These are phyloP conservation scores for Quercus suber DNA, from an alignment of 306 rosid species.

Conservation along the genomic window DNA sequence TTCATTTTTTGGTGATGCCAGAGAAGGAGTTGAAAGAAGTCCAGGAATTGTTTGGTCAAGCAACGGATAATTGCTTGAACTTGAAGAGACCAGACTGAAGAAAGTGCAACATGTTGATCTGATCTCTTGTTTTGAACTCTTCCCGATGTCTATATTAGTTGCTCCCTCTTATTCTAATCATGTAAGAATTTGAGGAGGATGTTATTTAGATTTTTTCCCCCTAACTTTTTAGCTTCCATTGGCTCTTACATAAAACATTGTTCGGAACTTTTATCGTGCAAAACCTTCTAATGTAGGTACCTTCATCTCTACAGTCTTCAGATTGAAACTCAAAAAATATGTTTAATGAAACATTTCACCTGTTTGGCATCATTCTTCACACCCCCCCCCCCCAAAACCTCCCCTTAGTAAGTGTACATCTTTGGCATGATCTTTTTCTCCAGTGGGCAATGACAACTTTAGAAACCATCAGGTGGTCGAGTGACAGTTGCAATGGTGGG, in stretches of 20 bases:
- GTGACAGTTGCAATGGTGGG: not conserved
- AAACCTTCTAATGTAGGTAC: not conserved
- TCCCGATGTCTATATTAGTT: too few relatives aligned
- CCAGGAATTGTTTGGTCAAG: slow-evolving; percentile 68
- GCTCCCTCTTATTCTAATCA: too few relatives aligned
- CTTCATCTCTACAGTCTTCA: not conserved
- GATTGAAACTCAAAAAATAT: not conserved
- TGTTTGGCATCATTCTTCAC: not conserved
- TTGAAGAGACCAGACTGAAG: slow-evolving; percentile 70
- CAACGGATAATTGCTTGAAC: slow-evolving; percentile 84
- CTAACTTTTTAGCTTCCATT: not conserved
- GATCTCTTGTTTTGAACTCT: not conserved
- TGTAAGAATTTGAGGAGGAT: not conserved
- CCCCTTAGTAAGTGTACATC: too few relatives aligned
- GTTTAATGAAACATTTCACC: not conserved
- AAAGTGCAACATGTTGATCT: not conserved
- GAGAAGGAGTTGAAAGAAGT: slow-evolving; percentile 72
- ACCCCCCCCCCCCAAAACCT: too few relatives aligned
- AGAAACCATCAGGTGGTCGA: not conserved
- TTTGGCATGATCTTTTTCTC: not conserved
- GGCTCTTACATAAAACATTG: too few relatives aligned
- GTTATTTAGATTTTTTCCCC: not conserved
- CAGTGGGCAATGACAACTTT: not conserved
- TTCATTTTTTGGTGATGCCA: slow-evolving; percentile 35
- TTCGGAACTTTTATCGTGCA: not conserved